Conservation (phyloP, 164 flowering plant species). For the Platanus orientalis region DNA sequence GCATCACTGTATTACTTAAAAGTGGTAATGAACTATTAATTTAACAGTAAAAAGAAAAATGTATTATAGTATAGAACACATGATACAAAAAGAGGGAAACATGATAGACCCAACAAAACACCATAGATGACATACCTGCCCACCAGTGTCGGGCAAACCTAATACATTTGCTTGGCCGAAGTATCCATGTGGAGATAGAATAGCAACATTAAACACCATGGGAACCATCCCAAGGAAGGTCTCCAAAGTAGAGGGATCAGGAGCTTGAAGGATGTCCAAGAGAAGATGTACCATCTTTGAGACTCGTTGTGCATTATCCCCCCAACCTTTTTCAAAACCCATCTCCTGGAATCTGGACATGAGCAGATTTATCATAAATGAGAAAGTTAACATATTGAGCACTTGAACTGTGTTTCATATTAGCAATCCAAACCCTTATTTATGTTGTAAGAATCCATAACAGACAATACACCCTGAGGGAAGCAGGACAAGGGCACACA, state of each 20-base stretch:
- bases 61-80: background rate
- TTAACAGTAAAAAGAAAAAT: background rate
- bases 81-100: background rate
- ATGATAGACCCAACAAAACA: background rate
- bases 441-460: background rate
- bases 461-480: background rate
- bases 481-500: background rate
- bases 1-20: too few species aligned
- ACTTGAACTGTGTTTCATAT: background rate
- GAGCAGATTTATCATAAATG: background rate
- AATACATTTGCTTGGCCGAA: conserved; percentile 97
- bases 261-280: conserved; percentile 89
- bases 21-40: background rate
- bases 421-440: background rate
- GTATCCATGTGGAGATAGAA: conserved; percentile 92
- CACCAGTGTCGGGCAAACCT: conserved; percentile 98
- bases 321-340: conserved; percentile 99
- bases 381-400: background rate
- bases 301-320: conserved; percentile 65
- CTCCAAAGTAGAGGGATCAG: conserved; percentile 84
- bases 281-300: conserved; percentile 80
- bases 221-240: conserved; percentile 88
- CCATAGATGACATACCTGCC: conserved; percentile 54
- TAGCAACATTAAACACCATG: conserved; percentile 94
- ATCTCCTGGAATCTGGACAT: conserved; percentile 71